Evolutionary conservation across 2,329 filamentous ascomycete species (phyloP).

Genomic region (Fusarium verrucosum): DNA sequence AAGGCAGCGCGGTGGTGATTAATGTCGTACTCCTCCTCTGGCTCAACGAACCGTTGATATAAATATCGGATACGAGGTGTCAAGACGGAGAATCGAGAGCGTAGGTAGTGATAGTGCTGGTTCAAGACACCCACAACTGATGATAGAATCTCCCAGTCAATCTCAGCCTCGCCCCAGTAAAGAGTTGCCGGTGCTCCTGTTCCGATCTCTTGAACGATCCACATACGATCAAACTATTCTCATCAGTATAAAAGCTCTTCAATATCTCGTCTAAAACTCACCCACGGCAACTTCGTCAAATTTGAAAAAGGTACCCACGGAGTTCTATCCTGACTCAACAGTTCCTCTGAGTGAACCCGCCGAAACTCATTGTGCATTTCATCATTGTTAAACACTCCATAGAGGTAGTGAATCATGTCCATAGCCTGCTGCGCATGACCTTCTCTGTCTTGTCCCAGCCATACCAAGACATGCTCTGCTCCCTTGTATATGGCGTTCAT

Average conservation of each 20-base stretch:
- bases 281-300: constrained; percentile 48
- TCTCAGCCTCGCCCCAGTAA: constrained; percentile 47
- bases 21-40: constrained; percentile 40
- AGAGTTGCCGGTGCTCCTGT: constrained; percentile 47
- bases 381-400: constrained; percentile 46
- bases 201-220: constrained; percentile 53
- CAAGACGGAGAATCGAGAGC: constrained; percentile 44
- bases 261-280: constrained; percentile 29
- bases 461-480: constrained; percentile 48
- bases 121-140: constrained; percentile 47
- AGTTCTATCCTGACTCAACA: constrained; percentile 41
- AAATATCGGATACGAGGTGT: constrained; percentile 50
- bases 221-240: constrained; percentile 48
- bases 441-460: constrained; percentile 48
- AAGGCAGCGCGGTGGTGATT: constrained; percentile 49
- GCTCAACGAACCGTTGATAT: constrained; percentile 48
- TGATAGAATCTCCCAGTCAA: constrained; percentile 49
- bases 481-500: constrained; percentile 52
- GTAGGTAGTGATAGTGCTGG: constrained; percentile 47
- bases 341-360: constrained; percentile 45
- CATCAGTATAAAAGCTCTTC: neutral
- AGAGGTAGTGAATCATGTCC: constrained; percentile 42
- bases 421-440: constrained; percentile 44
- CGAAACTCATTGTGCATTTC: constrained; percentile 44
- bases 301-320: constrained; percentile 48